These are phyloP conservation scores for Gossypium lobatum DNA, from an alignment of 441 rosid genomes.

Conservation along the genomic window DNA sequence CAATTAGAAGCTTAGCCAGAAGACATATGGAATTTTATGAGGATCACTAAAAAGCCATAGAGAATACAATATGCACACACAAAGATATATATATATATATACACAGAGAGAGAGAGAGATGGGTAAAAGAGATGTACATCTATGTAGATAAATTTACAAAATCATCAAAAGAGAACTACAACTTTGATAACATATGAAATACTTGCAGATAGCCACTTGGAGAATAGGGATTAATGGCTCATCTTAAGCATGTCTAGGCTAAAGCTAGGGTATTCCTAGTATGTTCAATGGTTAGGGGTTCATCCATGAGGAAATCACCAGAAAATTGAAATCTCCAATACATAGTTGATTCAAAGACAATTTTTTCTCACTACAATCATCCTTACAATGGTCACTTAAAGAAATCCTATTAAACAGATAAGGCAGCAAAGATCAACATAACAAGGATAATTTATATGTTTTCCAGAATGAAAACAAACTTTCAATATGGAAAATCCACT, in stretches of 20 bases:
- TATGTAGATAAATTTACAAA: background rate
- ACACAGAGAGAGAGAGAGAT: no score
- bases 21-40: constrained; percentile 4
- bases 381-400: background rate
- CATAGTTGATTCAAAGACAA: background rate
- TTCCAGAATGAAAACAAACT: background rate
- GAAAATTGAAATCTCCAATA: background rate
- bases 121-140: background rate
- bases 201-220: background rate
- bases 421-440: background rate
- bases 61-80: background rate
- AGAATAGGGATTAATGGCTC: background rate
- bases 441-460: background rate
- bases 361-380: background rate
- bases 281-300: background rate
- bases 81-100: background rate
- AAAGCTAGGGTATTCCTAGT: background rate
- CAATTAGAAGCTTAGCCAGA: background rate
- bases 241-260: constrained; percentile 1
- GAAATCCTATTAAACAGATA: background rate
- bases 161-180: background rate
- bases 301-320: constrained; percentile 8
- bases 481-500: background rate
- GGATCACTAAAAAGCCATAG: background rate
- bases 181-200: background rate